Conservation (phyloP, 2,329 filamentous ascomycete genomes). For the Aspergillus aculeatus region DNA sequence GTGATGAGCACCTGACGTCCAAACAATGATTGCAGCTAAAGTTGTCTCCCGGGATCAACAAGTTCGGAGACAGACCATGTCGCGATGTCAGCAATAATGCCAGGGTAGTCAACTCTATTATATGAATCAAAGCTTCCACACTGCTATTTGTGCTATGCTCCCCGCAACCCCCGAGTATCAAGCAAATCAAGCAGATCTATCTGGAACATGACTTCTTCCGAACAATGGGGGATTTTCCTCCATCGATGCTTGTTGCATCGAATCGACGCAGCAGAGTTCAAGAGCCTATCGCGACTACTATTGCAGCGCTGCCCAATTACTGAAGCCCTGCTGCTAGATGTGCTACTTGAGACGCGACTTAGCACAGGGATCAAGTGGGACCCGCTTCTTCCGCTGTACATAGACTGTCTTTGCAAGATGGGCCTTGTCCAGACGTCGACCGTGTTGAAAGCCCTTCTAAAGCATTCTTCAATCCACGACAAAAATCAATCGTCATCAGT, state of each 20-base stretch:
- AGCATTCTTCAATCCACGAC: slow-evolving; percentile 37
- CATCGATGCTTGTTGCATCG: slow-evolving; percentile 37
- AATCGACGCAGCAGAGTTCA: slow-evolving; percentile 40
- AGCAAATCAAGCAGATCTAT: slow-evolving; percentile 1
- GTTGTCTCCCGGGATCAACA: slow-evolving; percentile 7
- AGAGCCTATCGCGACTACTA: slow-evolving; percentile 36
- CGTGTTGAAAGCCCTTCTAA: slow-evolving; percentile 34
- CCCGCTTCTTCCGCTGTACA: slow-evolving; percentile 43
- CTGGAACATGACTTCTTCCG: slow-evolving; percentile 28
- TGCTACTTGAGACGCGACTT: slow-evolving; percentile 35
- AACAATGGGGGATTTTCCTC: slow-evolving; percentile 41
- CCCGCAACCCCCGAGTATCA: background rate
- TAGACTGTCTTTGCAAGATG: slow-evolving; percentile 38
- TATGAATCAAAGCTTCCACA: slow-evolving; percentile 1
- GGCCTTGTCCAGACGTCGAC: slow-evolving; percentile 34
- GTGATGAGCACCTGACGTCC: slow-evolving; percentile 4
- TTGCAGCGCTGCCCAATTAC: slow-evolving; percentile 31
- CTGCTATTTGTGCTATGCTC: slow-evolving; percentile 10
- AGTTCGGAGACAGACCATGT: slow-evolving; percentile 1
- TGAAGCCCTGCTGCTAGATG: slow-evolving; percentile 34
- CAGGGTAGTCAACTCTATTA: background rate
- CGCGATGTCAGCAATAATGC: slow-evolving; percentile 15
- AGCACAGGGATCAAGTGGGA: slow-evolving; percentile 40
- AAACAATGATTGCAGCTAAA: slow-evolving; percentile 10
- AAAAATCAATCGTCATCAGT: slow-evolving; percentile 7